Evolutionary conservation across 169 alveolate species (phyloP).

Genomic region (Eimeria tenella): DNA sequence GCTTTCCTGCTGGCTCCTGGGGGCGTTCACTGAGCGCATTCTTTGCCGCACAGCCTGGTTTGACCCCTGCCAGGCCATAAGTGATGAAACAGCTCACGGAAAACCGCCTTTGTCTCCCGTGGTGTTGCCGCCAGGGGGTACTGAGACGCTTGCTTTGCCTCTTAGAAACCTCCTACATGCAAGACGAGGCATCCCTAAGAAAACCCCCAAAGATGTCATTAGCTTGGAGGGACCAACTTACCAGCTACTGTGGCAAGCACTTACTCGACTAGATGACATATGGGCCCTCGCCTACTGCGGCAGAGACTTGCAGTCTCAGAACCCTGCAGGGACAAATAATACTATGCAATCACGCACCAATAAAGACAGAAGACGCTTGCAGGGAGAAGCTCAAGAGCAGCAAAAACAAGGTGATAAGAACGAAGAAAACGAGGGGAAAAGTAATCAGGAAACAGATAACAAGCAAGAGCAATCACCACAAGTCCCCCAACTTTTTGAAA

Average conservation of each 20-base stretch:
- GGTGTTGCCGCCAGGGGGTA: conserved; percentile 44
- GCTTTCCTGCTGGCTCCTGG: conserved; percentile 70
- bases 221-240: conserved; percentile 70
- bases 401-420: conserved; percentile 6
- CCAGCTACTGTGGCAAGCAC: conserved; percentile 73
- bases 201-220: conserved; percentile 40
- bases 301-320: neutral
- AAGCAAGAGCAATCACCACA: neutral
- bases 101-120: conserved; percentile 63
- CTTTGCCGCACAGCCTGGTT: conserved; percentile 74
- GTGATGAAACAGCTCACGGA: conserved; percentile 51
- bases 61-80: conserved; percentile 71
- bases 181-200: conserved; percentile 10
- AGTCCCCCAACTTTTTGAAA: neutral
- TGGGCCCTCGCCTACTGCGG: conserved; percentile 69
- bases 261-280: conserved; percentile 67
- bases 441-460: neutral
- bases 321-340: neutral
- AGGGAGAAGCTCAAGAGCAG: neutral
- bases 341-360: neutral
- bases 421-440: neutral
- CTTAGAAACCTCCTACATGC: conserved; percentile 11
- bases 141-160: conserved; percentile 35
- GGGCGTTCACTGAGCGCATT: conserved; percentile 67
- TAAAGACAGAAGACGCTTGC: neutral